phyloP scores from a whole-genome alignment of 1,139 yeast genomes.

The Debaryomycetaceae sp. region DNA sequence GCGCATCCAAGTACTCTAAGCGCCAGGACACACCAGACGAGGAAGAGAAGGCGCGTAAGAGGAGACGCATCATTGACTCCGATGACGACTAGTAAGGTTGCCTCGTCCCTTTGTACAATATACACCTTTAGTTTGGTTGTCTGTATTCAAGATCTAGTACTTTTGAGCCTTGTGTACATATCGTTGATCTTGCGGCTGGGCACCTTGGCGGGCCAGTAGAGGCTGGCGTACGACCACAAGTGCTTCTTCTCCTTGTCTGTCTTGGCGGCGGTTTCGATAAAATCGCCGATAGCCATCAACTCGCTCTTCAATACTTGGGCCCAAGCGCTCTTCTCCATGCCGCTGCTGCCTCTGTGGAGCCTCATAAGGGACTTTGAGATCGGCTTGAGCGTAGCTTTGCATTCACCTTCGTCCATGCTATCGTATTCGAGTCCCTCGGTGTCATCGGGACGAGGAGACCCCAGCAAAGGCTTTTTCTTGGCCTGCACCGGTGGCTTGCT shows the following conservation, averaged over 20 bases:
- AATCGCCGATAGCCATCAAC: constrained; percentile 74
- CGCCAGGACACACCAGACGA: constrained; percentile 60
- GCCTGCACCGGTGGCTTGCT: constrained; percentile 3
- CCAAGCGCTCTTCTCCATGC: constrained; percentile 83
- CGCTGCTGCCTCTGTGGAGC: constrained; percentile 75
- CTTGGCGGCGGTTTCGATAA: constrained; percentile 37
- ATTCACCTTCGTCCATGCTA: constrained; percentile 74
- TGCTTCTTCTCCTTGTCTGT: constrained; percentile 53
- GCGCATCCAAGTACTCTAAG: constrained; percentile 44
- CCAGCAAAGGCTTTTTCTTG: constrained; percentile 7
- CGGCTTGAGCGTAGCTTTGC: constrained; percentile 64
- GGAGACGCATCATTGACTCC: constrained; percentile 42
- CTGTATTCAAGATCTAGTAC: neutral
- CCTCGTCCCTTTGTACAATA: neutral
- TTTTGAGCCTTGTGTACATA: constrained; percentile 71
- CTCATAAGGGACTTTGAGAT: constrained; percentile 71
- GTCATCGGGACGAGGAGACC: constrained; percentile 9
- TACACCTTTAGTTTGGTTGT: too few relatives aligned
- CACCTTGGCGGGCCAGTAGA: constrained; percentile 93
- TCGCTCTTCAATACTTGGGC: constrained; percentile 71
- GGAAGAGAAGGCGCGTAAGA: constrained; percentile 27
- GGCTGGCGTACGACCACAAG: constrained; percentile 86
- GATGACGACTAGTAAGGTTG: constrained; percentile 34
- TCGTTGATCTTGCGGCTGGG: constrained; percentile 73
- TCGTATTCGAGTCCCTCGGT: constrained; percentile 60